Evolutionary conservation across 208 protist species (phyloP).

Genomic region (Acanthamoeba rhysodes): DNA sequence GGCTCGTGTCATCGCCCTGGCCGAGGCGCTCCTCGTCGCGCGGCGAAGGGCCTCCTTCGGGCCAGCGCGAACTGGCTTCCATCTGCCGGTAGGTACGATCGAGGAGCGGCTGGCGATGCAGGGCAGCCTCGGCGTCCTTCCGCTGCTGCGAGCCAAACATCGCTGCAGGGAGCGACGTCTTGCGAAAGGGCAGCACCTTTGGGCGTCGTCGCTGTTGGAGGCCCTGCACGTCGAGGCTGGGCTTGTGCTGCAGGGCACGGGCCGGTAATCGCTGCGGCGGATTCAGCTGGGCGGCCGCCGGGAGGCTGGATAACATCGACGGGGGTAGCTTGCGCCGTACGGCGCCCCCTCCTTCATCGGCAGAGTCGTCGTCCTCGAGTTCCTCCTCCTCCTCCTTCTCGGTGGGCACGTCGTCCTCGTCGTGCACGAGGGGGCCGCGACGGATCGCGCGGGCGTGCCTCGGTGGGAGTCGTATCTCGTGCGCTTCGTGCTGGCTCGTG

Average conservation of each 20-base stretch:
- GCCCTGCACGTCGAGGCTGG: not conserved
- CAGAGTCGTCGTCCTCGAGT: not conserved
- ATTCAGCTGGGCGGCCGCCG: too few species aligned
- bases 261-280: not conserved
- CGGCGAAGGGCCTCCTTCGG: not conserved
- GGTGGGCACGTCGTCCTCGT: not conserved
- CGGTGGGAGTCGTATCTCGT: not conserved
- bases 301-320: too few species aligned
- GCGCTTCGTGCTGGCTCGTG: not conserved
- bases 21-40: too few species aligned
- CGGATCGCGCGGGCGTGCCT: not conserved
- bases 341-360: not conserved
- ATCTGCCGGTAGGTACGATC: not conserved
- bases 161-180: not conserved
- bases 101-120: slow-evolving; percentile 3
- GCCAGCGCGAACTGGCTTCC: not conserved
- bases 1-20: too few species aligned
- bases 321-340: not conserved
- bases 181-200: not conserved
- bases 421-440: not conserved
- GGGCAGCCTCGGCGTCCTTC: not conserved
- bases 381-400: not conserved
- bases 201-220: not conserved
- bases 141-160: slow-evolving; percentile 29
- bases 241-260: not conserved